Evolutionary conservation across 2,329 filamentous ascomycete genomes (phyloP), one percentile per base, ranked within the genome.

Genomic region (Aspergillus sp.): DNA sequence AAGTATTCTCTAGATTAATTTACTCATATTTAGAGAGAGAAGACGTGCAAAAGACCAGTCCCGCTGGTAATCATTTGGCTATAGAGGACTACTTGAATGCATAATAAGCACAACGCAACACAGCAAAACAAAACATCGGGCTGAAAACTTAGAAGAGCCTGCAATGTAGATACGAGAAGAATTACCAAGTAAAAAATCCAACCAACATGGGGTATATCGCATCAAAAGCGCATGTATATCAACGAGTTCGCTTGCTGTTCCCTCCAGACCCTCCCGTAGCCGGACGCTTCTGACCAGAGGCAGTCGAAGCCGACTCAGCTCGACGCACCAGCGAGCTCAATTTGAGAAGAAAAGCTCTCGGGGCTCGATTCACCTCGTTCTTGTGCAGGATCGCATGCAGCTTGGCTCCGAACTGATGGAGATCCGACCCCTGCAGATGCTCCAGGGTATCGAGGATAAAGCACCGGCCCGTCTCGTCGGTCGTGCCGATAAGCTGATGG

Each of bases 291-390:
- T 75, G 72, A 9, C 69, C 70, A 14, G 66, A 63, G 29, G 59
- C 57, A 32, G 64, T 55, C 39, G 58, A 60, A 31, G 56, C 60
- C 6, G 71, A 63, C 59, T 73, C 72, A 16, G 68, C 69, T 31
- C 58, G 59, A 24, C 73, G 69, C 31, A 76, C 68, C 49, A 78
- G 52, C 3, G 63, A 59, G 36, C 64, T 67, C 14, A 78, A 64
- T 39, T 71, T 72, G 31, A 73, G 59, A 31, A 77, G 66, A 54
- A 74, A 78, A 9, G 64, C 64, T 54, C 67, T 70, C 16, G 76
- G 75, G 0, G 74, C 74, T 22, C 72, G 70, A 56, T 79, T 77
- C 46, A 77, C 72, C 63, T 82, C 75, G 54, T 83, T 77, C 65
- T 81, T 79, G 62, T 65, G 66, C 16, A 75, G 70, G 12, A 76